Percentiles rank a stretch among this genome's conserved stretches.
Conservation (phyloP, 768 basidiomycete genomes). For the Imleria badia region DNA sequence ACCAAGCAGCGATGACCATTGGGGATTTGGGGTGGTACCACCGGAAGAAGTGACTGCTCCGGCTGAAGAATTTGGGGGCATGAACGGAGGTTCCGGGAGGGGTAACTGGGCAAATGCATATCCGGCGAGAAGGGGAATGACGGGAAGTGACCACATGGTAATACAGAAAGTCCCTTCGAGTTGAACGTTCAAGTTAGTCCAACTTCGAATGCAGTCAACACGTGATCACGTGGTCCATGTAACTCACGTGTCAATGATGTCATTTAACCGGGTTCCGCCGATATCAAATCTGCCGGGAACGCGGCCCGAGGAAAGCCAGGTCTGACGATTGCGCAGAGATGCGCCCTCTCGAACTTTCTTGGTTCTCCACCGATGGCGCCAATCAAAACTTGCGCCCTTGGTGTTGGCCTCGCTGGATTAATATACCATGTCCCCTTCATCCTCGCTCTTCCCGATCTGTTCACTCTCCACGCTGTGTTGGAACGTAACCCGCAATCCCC, state of each 20-base stretch:
- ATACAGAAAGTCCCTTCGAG: not conserved
- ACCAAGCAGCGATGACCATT: conserved; percentile 83
- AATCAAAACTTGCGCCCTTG: conserved; percentile 70
- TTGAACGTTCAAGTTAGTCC: too few relatives aligned
- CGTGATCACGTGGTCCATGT: conserved; percentile 21
- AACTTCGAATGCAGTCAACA: conserved; percentile 3
- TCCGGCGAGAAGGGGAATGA: conserved; percentile 20
- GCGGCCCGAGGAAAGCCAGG: not conserved
- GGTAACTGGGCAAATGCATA: conserved; percentile 53
- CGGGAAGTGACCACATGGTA: conserved; percentile 22
- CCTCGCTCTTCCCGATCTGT: conserved; percentile 65
- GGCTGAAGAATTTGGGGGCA: conserved; percentile 57
- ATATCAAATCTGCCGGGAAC: too few relatives aligned
- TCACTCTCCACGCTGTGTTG: conserved; percentile 71
- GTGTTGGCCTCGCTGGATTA: conserved; percentile 72
- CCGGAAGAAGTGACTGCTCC: conserved; percentile 51
- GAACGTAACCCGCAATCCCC: conserved; percentile 63
- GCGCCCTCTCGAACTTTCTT: too few relatives aligned
- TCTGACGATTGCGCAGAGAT: not conserved
- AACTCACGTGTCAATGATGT: conserved; percentile 20
- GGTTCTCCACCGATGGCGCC: conserved; percentile 32
- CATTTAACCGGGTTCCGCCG: not conserved
- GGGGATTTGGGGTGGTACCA: conserved; percentile 55
- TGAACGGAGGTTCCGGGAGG: conserved; percentile 62
- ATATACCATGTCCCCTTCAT: conserved; percentile 84